phyloP scores from a whole-genome alignment of 1,284 basidiomycete species.

The Agaricales sp. region DNA sequence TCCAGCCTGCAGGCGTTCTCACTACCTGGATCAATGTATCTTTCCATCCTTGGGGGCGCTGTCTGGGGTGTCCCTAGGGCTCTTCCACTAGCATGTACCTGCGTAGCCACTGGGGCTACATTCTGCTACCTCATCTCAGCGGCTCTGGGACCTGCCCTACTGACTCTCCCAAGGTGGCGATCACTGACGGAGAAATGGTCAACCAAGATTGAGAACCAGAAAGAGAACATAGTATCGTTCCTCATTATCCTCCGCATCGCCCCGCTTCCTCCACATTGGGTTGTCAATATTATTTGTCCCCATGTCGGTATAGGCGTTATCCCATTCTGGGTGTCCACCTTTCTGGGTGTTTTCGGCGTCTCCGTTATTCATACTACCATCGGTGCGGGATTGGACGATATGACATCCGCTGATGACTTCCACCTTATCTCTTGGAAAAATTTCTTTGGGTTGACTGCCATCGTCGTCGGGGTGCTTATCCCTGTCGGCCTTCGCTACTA shows the following conservation, averaged over 20 bases:
- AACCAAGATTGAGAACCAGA: slow-evolving; percentile 58
- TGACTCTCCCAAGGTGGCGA: slow-evolving; percentile 80
- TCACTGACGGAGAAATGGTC: slow-evolving; percentile 76
- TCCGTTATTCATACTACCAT: slow-evolving; percentile 94
- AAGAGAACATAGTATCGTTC: slow-evolving; percentile 78
- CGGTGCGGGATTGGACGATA: slow-evolving; percentile 87
- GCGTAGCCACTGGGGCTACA: slow-evolving; percentile 85
- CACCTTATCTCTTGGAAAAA: slow-evolving; percentile 86
- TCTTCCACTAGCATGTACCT: slow-evolving; percentile 84
- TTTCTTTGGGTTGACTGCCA: slow-evolving; percentile 71
- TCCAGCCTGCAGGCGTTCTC: slow-evolving; percentile 90
- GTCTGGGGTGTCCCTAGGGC: slow-evolving; percentile 92
- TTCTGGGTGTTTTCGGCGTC: slow-evolving; percentile 86
- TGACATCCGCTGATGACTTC: slow-evolving; percentile 91
- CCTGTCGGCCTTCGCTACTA: slow-evolving; percentile 81
- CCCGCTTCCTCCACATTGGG: slow-evolving; percentile 94
- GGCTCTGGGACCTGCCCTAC: slow-evolving; percentile 81
- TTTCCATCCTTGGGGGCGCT: slow-evolving; percentile 93
- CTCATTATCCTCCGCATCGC: slow-evolving; percentile 90
- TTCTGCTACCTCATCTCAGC: slow-evolving; percentile 91
- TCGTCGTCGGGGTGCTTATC: slow-evolving; percentile 85
- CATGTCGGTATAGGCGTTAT: slow-evolving; percentile 84
- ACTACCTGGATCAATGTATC: slow-evolving; percentile 96
- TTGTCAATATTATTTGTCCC: slow-evolving; percentile 88
- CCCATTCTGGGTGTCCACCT: slow-evolving; percentile 87